Conservation (phyloP, 129 eudicot genomes). For the Silybum marianum region DNA sequence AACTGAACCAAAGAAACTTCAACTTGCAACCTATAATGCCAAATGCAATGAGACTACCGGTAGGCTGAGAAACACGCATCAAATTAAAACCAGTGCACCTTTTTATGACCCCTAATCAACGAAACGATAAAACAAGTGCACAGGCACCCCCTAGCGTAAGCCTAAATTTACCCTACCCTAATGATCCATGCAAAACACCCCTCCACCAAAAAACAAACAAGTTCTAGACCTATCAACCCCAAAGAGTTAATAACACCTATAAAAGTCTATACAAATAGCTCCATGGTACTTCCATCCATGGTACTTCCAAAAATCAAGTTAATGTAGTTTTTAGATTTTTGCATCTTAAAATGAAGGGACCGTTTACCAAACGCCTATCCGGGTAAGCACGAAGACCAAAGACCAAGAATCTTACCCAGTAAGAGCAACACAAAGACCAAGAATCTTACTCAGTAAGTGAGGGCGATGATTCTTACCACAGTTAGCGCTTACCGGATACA, state of each 20-base stretch:
- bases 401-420: too few relatives aligned
- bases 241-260: background rate
- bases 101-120: background rate
- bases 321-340: background rate
- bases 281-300: background rate
- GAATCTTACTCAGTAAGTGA: too few relatives aligned
- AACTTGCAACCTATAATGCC: background rate
- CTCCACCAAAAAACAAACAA: background rate
- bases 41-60: background rate
- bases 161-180: background rate
- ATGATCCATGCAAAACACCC: background rate
- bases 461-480: too few relatives aligned
- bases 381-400: too few relatives aligned
- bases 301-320: background rate
- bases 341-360: background rate
- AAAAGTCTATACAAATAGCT: background rate
- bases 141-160: background rate
- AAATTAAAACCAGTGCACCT: background rate
- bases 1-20: background rate
- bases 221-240: background rate
- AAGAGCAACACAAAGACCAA: too few relatives aligned
- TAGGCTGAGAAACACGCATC: background rate
- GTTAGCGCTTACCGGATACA: too few relatives aligned
- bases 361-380: too few relatives aligned
- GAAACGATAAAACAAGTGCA: background rate